Conservation (phyloP, 805 yeast genomes). For the Blastobotrys attinorum region DNA sequence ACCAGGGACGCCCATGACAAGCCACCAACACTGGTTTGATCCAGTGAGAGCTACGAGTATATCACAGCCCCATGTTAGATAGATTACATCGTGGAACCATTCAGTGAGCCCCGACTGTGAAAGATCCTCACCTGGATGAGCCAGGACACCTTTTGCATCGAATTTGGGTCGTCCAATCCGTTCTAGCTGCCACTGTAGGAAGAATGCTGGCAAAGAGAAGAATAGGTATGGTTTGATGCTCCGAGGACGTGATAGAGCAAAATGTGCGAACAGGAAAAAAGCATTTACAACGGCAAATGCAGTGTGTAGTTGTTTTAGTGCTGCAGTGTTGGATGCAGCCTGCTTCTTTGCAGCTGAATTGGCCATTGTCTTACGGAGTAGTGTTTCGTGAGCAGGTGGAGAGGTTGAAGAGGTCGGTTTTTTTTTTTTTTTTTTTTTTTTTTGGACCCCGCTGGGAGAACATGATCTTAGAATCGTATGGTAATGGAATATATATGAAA, state of each 20-base stretch:
- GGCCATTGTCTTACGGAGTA: no score
- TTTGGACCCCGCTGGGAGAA: not conserved
- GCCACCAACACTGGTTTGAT: conserved; percentile 48
- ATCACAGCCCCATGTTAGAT: conserved; percentile 54
- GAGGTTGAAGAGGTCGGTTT: not conserved
- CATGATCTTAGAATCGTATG: no score
- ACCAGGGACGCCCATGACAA: conserved; percentile 35
- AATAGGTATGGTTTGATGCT: conserved; percentile 38
- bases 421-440: not conserved
- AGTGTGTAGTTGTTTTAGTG: conserved; percentile 28
- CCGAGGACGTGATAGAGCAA: conserved; percentile 38
- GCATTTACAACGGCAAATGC: conserved; percentile 34
- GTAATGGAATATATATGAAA: no score
- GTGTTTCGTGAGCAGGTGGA: no score
- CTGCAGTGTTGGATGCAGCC: conserved; percentile 29
- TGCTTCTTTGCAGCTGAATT: conserved; percentile 37
- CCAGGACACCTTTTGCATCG: conserved; percentile 38
- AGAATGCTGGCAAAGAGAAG: conserved; percentile 35
- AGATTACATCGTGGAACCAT: conserved; percentile 62
- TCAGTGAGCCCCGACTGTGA: conserved; percentile 59
- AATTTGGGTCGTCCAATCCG: conserved; percentile 53
- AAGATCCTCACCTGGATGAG: conserved; percentile 54
- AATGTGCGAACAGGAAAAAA: conserved; percentile 33
- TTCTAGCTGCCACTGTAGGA: conserved; percentile 48
- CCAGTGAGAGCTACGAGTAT: conserved; percentile 48